Conservation (phyloP, 768 basidiomycete genomes). For the Kwoniella shandongensis region DNA sequence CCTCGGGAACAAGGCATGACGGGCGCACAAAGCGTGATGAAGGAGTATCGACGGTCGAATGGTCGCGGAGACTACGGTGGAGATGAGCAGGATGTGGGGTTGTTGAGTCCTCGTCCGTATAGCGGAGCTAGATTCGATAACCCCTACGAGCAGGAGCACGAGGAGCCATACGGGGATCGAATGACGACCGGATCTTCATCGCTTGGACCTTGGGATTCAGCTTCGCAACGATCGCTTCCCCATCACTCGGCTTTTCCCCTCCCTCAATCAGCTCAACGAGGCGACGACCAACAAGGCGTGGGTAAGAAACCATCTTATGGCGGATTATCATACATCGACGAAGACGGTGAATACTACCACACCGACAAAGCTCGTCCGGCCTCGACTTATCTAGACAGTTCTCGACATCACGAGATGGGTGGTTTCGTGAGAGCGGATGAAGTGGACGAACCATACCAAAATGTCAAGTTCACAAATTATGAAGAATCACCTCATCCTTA, state of each 20-base stretch:
- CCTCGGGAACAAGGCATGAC: background rate
- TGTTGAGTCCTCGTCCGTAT: background rate
- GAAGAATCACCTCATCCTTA: slow-evolving; percentile 31
- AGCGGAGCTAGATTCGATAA: slow-evolving; percentile 14
- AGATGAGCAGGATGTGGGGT: slow-evolving; percentile 11
- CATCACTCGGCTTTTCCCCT: slow-evolving; percentile 5
- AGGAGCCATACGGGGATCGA: background rate
- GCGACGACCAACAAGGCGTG: slow-evolving; percentile 8
- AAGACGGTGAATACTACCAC: slow-evolving; percentile 40
- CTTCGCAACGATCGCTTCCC: slow-evolving; percentile 36
- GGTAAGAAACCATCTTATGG: slow-evolving; percentile 20
- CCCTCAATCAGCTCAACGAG: background rate
- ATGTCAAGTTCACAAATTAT: slow-evolving; percentile 28
- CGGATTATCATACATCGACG: slow-evolving; percentile 44
- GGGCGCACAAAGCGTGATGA: slow-evolving; percentile 8
- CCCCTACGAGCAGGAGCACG: slow-evolving; percentile 18
- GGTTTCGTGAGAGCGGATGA: slow-evolving; percentile 6
- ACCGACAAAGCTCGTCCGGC: slow-evolving; percentile 28
- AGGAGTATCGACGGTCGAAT: background rate
- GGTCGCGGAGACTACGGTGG: background rate
- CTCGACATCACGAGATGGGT: slow-evolving; percentile 27
- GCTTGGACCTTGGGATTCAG: slow-evolving; percentile 50
- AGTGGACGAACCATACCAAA: slow-evolving; percentile 6
- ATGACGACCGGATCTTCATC: slow-evolving; percentile 22
- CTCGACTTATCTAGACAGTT: background rate